Evolutionary conservation across 257 asterid genomes (phyloP).

Genomic region (Primulina tabacum): DNA sequence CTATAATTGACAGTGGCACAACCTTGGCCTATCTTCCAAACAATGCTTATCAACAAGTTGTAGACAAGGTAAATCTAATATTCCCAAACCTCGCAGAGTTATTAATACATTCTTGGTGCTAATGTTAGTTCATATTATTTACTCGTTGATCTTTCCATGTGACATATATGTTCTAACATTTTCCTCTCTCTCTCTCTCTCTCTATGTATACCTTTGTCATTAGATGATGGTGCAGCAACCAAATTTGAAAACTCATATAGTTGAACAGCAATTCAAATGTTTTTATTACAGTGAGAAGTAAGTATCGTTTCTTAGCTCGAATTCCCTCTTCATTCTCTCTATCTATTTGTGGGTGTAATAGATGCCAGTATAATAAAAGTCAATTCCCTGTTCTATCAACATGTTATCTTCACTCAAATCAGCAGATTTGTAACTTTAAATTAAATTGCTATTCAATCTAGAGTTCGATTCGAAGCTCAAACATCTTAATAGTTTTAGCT

Average conservation of each 20-base stretch:
- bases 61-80: conserved; percentile 41
- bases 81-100: background rate
- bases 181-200: conserved; percentile 15
- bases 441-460: too few species aligned
- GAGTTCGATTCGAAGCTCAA: too few species aligned
- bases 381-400: too few species aligned
- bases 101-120: conserved; percentile 7
- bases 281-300: conserved; percentile 62
- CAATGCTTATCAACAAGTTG: conserved; percentile 47
- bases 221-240: conserved; percentile 68
- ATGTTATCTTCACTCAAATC: too few species aligned
- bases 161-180: conserved; percentile 5
- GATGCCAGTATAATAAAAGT: background rate
- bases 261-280: conserved; percentile 68
- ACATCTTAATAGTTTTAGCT: too few species aligned
- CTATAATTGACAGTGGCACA: conserved; percentile 91
- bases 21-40: conserved; percentile 93
- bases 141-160: conserved; percentile 10
- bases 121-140: conserved; percentile 11
- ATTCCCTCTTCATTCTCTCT: conserved; percentile 3
- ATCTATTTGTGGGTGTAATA: background rate
- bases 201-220: conserved; percentile 14
- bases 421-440: too few species aligned
- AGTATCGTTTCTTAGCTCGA: conserved; percentile 30
- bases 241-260: conserved; percentile 51